phyloP scores from a whole-genome alignment of 495 filamentous ascomycete species.

The Penicillium salamii region DNA sequence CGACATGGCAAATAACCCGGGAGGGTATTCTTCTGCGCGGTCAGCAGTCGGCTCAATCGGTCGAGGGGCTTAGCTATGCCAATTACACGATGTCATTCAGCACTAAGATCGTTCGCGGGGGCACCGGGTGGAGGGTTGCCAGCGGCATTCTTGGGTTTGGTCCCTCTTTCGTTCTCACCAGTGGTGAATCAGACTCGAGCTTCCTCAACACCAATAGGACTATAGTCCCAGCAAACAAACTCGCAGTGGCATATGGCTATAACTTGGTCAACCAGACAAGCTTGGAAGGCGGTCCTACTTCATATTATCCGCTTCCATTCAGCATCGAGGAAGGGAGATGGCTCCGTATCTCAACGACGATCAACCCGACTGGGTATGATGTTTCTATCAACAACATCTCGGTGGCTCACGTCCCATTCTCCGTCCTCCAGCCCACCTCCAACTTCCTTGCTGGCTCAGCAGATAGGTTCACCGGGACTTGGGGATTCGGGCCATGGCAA shows the following conservation, averaged over 20 bases:
- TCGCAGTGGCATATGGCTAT: conserved; percentile 16
- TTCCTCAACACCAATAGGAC: conserved; percentile 13
- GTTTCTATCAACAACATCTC: conserved; percentile 8
- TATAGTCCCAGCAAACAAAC: conserved; percentile 9
- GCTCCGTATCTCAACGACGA: conserved; percentile 11
- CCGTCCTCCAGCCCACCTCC: conserved; percentile 1
- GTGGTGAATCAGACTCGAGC: conserved; percentile 2
- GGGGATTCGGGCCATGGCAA: conserved; percentile 32
- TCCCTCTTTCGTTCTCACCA: conserved; percentile 15
- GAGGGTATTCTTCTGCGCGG: conserved; percentile 17
- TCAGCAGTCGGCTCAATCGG: conserved; percentile 16
- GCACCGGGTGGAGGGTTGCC: conserved; percentile 22
- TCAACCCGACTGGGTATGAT: conserved; percentile 15
- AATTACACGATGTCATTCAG: conserved; percentile 21
- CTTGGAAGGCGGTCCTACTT: conserved; percentile 1
- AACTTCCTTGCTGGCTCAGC: conserved; percentile 1
- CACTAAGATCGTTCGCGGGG: conserved; percentile 18
- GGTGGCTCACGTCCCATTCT: not conserved
- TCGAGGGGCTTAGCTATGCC: conserved; percentile 3
- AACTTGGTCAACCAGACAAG: conserved; percentile 18
- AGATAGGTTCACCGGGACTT: conserved; percentile 17
- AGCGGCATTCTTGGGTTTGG: conserved; percentile 9
- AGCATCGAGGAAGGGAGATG: conserved; percentile 13
- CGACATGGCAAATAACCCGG: conserved; percentile 16
- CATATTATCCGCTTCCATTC: conserved; percentile 6